phyloP scores from a whole-genome alignment of 768 basidiomycete species.

The Amanita pallidorosea region DNA sequence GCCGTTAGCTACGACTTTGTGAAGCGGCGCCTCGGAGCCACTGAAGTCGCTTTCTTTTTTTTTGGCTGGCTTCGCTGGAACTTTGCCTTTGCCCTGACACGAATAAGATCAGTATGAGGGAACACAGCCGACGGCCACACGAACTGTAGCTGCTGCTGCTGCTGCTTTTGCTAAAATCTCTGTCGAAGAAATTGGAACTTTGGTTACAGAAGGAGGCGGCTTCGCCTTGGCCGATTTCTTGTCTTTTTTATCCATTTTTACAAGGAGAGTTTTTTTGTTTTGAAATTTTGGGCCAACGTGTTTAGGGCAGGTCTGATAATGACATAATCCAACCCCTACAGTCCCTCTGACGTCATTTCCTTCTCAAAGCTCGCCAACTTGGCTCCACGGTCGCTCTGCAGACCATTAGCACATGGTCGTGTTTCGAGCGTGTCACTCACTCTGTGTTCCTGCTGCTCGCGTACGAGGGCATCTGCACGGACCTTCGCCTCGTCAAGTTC shows the following conservation, averaged over 20 bases:
- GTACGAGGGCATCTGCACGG: not conserved
- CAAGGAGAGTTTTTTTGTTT: slow-evolving; percentile 8
- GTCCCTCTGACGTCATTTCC: not conserved
- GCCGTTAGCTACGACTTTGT: slow-evolving; percentile 17
- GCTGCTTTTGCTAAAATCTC: slow-evolving; percentile 17
- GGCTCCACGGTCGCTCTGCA: not conserved
- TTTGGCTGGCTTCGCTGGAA: slow-evolving; percentile 10
- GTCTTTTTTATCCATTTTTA: slow-evolving; percentile 38
- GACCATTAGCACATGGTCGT: not conserved
- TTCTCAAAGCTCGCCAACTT: not conserved
- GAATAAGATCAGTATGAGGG: slow-evolving; percentile 2
- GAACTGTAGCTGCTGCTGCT: slow-evolving; percentile 10
- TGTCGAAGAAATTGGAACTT: slow-evolving; percentile 13
- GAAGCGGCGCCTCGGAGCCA: slow-evolving; percentile 18
- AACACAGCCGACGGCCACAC: not conserved
- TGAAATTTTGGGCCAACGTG: slow-evolving; percentile 7
- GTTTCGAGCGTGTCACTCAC: not conserved
- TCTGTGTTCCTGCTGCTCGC: slow-evolving; percentile 4
- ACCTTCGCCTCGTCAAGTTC: not conserved
- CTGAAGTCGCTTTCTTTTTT: slow-evolving; percentile 20
- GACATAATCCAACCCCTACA: slow-evolving; percentile 7
- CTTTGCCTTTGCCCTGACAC: slow-evolving; percentile 6
- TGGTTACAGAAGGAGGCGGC: slow-evolving; percentile 13
- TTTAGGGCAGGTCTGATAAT: slow-evolving; percentile 26
- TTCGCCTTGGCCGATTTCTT: slow-evolving; percentile 25